Conservation (phyloP, 1,139 yeast genomes). For the Ogataea hybrid region DNA sequence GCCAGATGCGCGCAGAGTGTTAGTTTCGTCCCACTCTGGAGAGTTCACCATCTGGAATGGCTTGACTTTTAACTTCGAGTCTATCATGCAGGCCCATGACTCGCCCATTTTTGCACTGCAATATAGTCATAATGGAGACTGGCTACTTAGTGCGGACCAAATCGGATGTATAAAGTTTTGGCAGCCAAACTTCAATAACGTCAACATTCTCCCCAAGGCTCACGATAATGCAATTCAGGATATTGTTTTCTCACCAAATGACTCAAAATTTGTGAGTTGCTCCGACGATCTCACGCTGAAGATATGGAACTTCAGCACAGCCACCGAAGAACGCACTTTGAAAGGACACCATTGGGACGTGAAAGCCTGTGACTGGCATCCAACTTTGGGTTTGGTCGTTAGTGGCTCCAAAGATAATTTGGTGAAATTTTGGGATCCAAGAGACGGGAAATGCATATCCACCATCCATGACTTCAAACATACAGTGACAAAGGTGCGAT, state of each 20-base stretch:
- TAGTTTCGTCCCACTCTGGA: constrained; percentile 91
- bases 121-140: constrained; percentile 89
- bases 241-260: constrained; percentile 86
- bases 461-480: constrained; percentile 93
- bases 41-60: constrained; percentile 98
- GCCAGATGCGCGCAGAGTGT: constrained; percentile 88
- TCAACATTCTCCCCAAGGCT: constrained; percentile 71
- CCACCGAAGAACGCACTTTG: constrained; percentile 75
- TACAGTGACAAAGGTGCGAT: constrained; percentile 79
- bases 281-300: constrained; percentile 89
- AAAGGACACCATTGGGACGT: constrained; percentile 99
- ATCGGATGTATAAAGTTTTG: constrained; percentile 90
- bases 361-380: constrained; percentile 97
- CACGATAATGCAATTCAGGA: constrained; percentile 85
- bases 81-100: constrained; percentile 98
- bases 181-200: constrained; percentile 98
- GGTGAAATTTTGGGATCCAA: constrained; percentile 94
- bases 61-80: constrained; percentile 90
- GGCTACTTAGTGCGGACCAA: constrained; percentile 93
- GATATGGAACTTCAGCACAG: constrained; percentile 93
- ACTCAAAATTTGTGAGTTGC: constrained; percentile 84
- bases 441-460: constrained; percentile 67
- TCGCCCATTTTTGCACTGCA: constrained; percentile 76
- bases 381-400: constrained; percentile 76
- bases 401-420: constrained; percentile 93